Conservation (phyloP, 2,329 filamentous ascomycete species). For the Plenodomus lindquistii region DNA sequence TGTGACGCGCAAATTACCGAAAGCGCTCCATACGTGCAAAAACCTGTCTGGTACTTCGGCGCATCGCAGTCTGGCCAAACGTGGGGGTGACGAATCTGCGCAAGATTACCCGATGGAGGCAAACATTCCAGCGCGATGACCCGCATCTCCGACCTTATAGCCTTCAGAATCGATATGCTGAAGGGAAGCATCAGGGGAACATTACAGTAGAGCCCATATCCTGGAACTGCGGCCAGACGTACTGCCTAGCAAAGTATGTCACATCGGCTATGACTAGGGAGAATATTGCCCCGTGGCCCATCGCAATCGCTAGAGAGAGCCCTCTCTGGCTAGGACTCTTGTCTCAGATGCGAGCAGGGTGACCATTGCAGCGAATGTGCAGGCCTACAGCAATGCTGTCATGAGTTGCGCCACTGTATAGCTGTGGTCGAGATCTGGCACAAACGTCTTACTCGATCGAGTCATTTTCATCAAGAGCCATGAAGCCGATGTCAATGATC, state of each 20-base stretch:
- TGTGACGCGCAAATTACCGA: too few species aligned
- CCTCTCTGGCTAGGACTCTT: too few species aligned
- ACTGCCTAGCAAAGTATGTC: constrained; percentile 55
- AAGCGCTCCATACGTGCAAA: constrained; percentile 7
- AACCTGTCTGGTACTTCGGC: constrained; percentile 50
- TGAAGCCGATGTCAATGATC: constrained; percentile 24
- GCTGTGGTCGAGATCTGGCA: constrained; percentile 48
- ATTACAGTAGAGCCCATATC: constrained; percentile 57
- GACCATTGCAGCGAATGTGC: constrained; percentile 44
- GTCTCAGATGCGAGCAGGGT: too few species aligned
- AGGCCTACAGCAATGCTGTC: constrained; percentile 46
- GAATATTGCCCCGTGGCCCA: too few species aligned
- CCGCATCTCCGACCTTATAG: constrained; percentile 55
- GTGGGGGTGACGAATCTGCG: constrained; percentile 60
- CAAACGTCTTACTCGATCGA: constrained; percentile 51
- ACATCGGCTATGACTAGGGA: too few species aligned
- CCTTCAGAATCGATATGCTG: constrained; percentile 56
- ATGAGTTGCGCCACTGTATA: constrained; percentile 52
- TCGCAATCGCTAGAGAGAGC: too few species aligned
- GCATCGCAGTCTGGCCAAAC: constrained; percentile 55
- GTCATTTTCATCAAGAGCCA: constrained; percentile 29
- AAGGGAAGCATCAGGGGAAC: constrained; percentile 58
- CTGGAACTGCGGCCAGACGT: constrained; percentile 62
- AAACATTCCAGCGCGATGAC: constrained; percentile 58
- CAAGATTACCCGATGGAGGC: constrained; percentile 59